phyloP scores from a whole-genome alignment of 495 filamentous ascomycete genomes.

The Zalerion maritima region DNA sequence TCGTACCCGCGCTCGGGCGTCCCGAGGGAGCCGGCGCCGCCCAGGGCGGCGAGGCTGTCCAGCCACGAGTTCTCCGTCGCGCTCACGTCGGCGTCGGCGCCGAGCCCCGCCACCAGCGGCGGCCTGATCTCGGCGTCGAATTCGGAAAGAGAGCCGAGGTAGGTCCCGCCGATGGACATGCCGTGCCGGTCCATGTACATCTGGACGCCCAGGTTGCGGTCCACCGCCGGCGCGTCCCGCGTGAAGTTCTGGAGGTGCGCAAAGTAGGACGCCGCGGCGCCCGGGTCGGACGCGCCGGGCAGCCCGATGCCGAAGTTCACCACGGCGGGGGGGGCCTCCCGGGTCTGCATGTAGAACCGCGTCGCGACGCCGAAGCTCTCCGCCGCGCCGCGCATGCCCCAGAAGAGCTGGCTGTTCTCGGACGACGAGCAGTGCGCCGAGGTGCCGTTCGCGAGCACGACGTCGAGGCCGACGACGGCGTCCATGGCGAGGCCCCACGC shows the following conservation, averaged over 20 bases:
- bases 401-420: slow-evolving; percentile 36
- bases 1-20: slow-evolving; percentile 14
- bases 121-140: slow-evolving; percentile 17
- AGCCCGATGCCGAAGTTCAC: slow-evolving; percentile 24
- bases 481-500: slow-evolving; percentile 53
- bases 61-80: slow-evolving; percentile 12
- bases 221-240: slow-evolving; percentile 12
- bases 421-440: slow-evolving; percentile 25
- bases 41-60: slow-evolving; percentile 12
- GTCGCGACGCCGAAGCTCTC: slow-evolving; percentile 44
- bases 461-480: slow-evolving; percentile 40
- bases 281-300: slow-evolving; percentile 10
- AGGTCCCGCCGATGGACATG: slow-evolving; percentile 22
- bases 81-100: slow-evolving; percentile 4
- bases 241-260: slow-evolving; percentile 19
- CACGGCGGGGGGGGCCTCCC: slow-evolving; percentile 31
- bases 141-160: slow-evolving; percentile 10
- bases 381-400: slow-evolving; percentile 43
- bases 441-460: slow-evolving; percentile 48
- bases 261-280: slow-evolving; percentile 14
- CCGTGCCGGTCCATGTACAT: slow-evolving; percentile 16
- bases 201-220: slow-evolving; percentile 17
- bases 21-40: slow-evolving; percentile 13
- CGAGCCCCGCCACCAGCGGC: slow-evolving; percentile 13
- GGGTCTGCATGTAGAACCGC: slow-evolving; percentile 37